Conservation (phyloP, 495 filamentous ascomycete genomes). For the Neurospora sp. region DNA sequence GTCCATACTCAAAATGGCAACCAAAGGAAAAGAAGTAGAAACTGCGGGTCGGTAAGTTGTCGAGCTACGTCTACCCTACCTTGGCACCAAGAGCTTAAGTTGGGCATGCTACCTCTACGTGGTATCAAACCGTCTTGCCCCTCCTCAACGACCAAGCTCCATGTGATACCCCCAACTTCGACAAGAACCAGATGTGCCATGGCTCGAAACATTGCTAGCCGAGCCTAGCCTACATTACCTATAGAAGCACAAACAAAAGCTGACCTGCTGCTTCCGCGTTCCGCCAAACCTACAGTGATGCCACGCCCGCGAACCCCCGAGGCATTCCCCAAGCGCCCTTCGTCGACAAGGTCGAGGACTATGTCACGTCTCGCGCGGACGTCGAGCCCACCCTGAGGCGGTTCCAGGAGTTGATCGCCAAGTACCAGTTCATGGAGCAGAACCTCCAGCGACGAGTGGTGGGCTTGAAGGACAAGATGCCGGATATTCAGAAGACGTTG, state of each 20-base stretch:
- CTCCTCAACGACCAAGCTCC: neutral
- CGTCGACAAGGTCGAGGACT: constrained; percentile 92
- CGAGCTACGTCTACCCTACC: neutral
- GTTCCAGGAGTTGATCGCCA: constrained; percentile 99
- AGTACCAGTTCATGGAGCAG: constrained; percentile 99
- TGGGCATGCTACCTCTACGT: neutral
- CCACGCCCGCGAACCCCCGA: constrained; percentile 66
- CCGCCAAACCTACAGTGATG: constrained; percentile 21
- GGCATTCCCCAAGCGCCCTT: constrained; percentile 94
- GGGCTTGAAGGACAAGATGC: constrained; percentile 87
- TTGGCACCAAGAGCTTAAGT: constrained; percentile 5
- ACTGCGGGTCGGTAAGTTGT: neutral
- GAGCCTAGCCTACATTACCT: neutral
- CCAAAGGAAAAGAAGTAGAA: constrained; percentile 24
- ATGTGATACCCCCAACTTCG: neutral
- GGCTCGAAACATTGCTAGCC: neutral
- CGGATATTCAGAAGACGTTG: constrained; percentile 94
- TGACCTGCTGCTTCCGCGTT: neutral
- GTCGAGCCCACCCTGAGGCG: constrained; percentile 82
- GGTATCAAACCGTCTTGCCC: neutral
- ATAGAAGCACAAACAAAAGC: neutral
- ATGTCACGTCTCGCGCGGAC: constrained; percentile 74
- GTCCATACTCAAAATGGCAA: constrained; percentile 14
- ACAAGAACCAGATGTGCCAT: neutral
- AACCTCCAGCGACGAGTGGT: constrained; percentile 77